A percentile compares a stretch with the other conserved stretches of the same genome.
Conservation (phyloP, 805 yeast genomes). For the Metschnikowia orientalis region DNA sequence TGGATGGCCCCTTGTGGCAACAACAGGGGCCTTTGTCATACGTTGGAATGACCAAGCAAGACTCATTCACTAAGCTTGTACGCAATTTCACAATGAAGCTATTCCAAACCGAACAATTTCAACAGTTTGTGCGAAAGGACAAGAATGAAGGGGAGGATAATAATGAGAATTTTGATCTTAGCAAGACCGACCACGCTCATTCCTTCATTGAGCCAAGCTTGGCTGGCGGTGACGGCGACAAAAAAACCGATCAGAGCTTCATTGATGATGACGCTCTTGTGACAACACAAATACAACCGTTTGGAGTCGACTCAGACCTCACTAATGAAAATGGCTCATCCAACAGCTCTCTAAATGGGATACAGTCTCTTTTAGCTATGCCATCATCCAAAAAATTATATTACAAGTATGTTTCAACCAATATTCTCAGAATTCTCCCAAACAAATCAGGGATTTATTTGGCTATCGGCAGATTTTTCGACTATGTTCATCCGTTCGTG, state of each 20-base stretch:
- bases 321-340: constrained; percentile 11
- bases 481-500: constrained; percentile 37
- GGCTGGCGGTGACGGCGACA: constrained; percentile 11
- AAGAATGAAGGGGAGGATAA: constrained; percentile 1
- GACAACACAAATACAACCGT: constrained; percentile 23
- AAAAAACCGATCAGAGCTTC: constrained; percentile 14
- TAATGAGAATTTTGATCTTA: background rate
- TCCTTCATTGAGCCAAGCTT: constrained; percentile 5
- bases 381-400: constrained; percentile 21
- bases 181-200: constrained; percentile 1
- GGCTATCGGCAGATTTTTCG: constrained; percentile 32
- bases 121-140: constrained; percentile 24
- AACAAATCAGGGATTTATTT: constrained; percentile 21
- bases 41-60: constrained; percentile 38
- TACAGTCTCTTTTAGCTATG: constrained; percentile 21
- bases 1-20: constrained; percentile 38
- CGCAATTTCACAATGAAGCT: constrained; percentile 33
- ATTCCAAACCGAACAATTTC: constrained; percentile 32
- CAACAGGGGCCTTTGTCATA: constrained; percentile 39
- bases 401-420: constrained; percentile 26
- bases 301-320: background rate
- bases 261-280: constrained; percentile 29
- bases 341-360: constrained; percentile 11
- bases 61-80: constrained; percentile 34
- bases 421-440: constrained; percentile 30